phyloP scores from a whole-genome alignment of 352 stramenopile genomes.

The Phytopythium cucurbitacearum region DNA sequence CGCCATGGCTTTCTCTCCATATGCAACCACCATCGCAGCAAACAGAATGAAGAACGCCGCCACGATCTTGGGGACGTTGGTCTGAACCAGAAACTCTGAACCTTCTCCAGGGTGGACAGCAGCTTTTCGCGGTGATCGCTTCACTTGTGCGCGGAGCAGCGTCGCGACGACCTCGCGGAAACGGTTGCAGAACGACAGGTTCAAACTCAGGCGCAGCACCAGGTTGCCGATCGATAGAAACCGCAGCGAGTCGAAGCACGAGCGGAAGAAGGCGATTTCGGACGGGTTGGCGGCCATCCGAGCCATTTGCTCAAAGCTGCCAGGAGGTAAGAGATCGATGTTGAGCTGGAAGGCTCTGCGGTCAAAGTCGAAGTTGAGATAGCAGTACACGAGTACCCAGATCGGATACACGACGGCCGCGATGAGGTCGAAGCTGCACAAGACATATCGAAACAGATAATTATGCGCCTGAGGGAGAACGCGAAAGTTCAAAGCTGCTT shows the following conservation, averaged over 20 bases:
- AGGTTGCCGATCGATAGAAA: constrained; percentile 17
- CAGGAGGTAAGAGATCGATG: constrained; percentile 10
- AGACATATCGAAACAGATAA: too few species aligned
- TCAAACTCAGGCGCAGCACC: constrained; percentile 19
- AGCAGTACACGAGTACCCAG: constrained; percentile 14
- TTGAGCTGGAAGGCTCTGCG: constrained; percentile 12
- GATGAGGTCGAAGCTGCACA: constrained; percentile 18
- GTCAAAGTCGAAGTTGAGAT: constrained; percentile 23
- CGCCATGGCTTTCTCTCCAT: neutral
- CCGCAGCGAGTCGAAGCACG: constrained; percentile 28
- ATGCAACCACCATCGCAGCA: neutral
- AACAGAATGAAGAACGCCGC: constrained; percentile 9
- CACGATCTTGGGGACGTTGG: constrained; percentile 7
- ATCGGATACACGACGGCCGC: constrained; percentile 22
- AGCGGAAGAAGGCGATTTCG: constrained; percentile 18
- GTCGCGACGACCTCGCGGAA: constrained; percentile 18
- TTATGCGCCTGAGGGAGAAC: too few species aligned
- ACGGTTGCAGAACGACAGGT: constrained; percentile 23
- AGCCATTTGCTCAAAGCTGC: constrained; percentile 23
- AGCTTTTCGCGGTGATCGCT: neutral
- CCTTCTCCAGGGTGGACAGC: too few species aligned
- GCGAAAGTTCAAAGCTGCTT: neutral
- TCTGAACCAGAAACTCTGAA: neutral
- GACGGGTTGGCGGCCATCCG: constrained; percentile 13
- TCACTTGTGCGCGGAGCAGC: constrained; percentile 7